These are phyloP conservation scores for Cenchrus fungigraminus DNA, from an alignment of 176 grass and related monocot species.

Conservation along the genomic window DNA sequence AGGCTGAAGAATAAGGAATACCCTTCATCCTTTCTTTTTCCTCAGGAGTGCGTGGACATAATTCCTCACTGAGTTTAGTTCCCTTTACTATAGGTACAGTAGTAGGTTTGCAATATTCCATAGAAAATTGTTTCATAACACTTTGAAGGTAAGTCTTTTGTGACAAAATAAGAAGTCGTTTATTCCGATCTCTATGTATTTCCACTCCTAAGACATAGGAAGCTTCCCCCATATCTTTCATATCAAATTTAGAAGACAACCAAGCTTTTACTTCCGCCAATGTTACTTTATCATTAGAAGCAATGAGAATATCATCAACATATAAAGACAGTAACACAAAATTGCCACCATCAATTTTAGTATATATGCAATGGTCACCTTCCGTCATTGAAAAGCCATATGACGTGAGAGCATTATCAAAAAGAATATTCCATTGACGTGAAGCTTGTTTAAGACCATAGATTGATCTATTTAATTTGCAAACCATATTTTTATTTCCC, in stretches of 20 bases:
- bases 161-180: not conserved
- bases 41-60: not conserved
- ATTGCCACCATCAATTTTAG: not conserved
- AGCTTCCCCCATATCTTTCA: not conserved
- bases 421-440: not conserved
- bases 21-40: not conserved
- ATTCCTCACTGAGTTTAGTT: not conserved
- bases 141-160: not conserved
- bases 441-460: not conserved
- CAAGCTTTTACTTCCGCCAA: not conserved
- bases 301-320: not conserved
- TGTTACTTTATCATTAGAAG: not conserved
- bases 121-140: not conserved
- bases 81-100: not conserved
- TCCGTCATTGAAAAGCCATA: not conserved
- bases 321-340: not conserved
- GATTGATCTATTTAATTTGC: not conserved
- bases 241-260: not conserved
- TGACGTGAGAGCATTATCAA: conserved; percentile 2
- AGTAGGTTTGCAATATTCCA: not conserved
- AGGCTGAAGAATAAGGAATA: conserved; percentile 8
- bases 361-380: not conserved
- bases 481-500: not conserved
- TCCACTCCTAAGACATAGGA: not conserved
- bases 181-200: not conserved